Evolutionary conservation across 495 filamentous ascomycete species (phyloP).

Genomic region (Chlorociboria aeruginascens): DNA sequence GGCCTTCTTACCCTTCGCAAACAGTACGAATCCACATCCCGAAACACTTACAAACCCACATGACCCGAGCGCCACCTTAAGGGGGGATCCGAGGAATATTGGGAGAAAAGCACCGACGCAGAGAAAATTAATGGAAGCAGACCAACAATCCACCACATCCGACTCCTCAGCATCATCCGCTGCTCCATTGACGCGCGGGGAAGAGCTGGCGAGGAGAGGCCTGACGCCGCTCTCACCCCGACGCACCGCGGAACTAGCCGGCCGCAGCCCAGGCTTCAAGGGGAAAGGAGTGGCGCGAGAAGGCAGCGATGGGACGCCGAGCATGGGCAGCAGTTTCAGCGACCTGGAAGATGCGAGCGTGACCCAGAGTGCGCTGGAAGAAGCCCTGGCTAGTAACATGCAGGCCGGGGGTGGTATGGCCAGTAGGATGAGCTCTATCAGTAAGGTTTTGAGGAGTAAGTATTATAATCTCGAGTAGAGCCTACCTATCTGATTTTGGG

Average conservation of each 20-base stretch:
- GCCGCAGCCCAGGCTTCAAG: constrained; percentile 42
- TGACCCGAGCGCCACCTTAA: constrained; percentile 52
- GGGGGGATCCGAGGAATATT: constrained; percentile 33
- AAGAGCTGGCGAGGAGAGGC: too few relatives aligned
- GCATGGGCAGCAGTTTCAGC: constrained; percentile 96
- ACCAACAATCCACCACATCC: constrained; percentile 35
- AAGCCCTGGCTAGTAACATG: constrained; percentile 87
- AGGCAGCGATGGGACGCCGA: constrained; percentile 77
- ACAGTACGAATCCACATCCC: neutral
- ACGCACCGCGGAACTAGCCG: constrained; percentile 42
- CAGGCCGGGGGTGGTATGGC: constrained; percentile 65
- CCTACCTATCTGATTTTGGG: too few relatives aligned
- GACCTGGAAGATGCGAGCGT: constrained; percentile 96
- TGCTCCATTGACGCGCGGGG: constrained; percentile 12
- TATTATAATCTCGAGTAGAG: constrained; percentile 2
- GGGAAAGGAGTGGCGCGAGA: constrained; percentile 38
- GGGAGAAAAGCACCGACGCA: constrained; percentile 18
- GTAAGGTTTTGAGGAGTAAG: constrained; percentile 34
- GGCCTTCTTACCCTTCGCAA: constrained; percentile 59
- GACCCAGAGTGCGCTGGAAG: constrained; percentile 87
- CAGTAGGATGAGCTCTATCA: constrained; percentile 82
- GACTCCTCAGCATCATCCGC: constrained; percentile 53
- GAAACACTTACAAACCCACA: constrained; percentile 17
- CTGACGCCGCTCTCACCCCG: constrained; percentile 21
- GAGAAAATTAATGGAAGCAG: constrained; percentile 20